Evolutionary conservation across 805 yeast species (phyloP), one percentile per base, ranked within the genome.

Genomic region (Ogataea salicorniae): DNA sequence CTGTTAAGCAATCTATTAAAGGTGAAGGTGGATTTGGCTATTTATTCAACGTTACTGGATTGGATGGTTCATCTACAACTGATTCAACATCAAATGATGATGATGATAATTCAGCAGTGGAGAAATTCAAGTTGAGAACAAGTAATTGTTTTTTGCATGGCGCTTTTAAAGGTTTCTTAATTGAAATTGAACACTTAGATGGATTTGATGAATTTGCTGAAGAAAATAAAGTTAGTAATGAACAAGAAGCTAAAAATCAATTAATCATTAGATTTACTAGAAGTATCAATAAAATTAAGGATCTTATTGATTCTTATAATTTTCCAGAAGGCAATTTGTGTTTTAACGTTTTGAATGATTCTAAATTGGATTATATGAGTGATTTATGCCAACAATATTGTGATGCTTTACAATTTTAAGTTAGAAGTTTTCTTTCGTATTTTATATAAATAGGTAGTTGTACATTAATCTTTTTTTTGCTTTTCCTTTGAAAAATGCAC

Each of bases 61-160:
- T 57, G 4, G 49, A 43, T 14, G 61, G 60, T 18, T 16, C 39
- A 14, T 16, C 39, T 7, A 37, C 39, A 13, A 16, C 39, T 1
- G 36, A 15, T 15, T 9, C n/a, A 13, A 15, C 36, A 34, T 15
- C 36, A 3, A 39, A 31, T 26, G 31, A 26, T 26, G 3, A 26
- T 26, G 3, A 26, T 26, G 11, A 26, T 26, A 18, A 35, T 15
- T 43, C 47, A 41, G 37, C 49, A 16, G 63, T 68, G 41, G 84
- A 83, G 15, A 72, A 68, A 37, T 71, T 82, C 55, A 66, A 70
- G 8, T 67, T 87, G 3, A 68, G 88, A 37, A 77, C 90, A 0
- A 82, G 87, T 39, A 87, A 87, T 59, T 79, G 87, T 37, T 80
- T 82, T 43, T 71, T 86, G 14, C 90, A 85, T 59, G 95, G 95